Evolutionary conservation across 179 eudicot species (phyloP).

Genomic region (Spinacia oleracea): DNA sequence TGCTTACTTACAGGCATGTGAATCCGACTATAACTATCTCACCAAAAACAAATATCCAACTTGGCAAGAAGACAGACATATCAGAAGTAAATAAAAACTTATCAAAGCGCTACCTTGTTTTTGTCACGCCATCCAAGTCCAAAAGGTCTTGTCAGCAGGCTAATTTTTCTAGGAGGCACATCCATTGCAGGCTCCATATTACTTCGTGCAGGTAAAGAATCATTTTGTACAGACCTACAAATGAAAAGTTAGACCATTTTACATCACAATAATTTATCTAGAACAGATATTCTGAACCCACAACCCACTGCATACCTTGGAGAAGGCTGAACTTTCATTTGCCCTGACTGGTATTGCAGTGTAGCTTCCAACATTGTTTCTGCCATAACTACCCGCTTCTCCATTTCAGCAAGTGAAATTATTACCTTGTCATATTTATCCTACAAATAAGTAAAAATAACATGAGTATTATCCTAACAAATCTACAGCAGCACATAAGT

Average conservation of each 20-base stretch:
- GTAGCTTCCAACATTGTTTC: slow-evolving; percentile 99
- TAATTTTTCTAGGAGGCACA: slow-evolving; percentile 61
- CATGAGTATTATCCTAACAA: slow-evolving; percentile 10
- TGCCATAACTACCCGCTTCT: slow-evolving; percentile 93
- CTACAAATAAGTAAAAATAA: slow-evolving; percentile 39
- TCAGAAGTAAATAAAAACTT: slow-evolving; percentile 4
- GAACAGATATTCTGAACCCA: neutral
- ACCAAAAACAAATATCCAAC: slow-evolving; percentile 4
- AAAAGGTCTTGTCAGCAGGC: slow-evolving; percentile 88
- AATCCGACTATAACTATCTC: neutral
- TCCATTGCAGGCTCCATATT: slow-evolving; percentile 62
- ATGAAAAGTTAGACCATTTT: slow-evolving; percentile 11
- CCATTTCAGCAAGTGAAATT: slow-evolving; percentile 79
- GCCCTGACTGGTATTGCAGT: slow-evolving; percentile 95
- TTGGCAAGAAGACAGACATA: neutral
- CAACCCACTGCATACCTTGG: slow-evolving; percentile 61
- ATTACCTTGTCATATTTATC: slow-evolving; percentile 80
- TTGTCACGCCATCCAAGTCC: slow-evolving; percentile 94
- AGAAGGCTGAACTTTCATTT: slow-evolving; percentile 77
- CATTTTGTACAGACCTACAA: slow-evolving; percentile 59
- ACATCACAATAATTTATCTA: slow-evolving; percentile 7
- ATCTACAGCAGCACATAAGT: neutral
- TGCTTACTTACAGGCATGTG: neutral
- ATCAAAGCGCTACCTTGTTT: slow-evolving; percentile 61
- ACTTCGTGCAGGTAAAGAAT: slow-evolving; percentile 42